Evolutionary conservation across 441 rosid genomes (phyloP), one percentile per base, ranked within the genome.

Genomic region (Arabidopsis hybrid): DNA sequence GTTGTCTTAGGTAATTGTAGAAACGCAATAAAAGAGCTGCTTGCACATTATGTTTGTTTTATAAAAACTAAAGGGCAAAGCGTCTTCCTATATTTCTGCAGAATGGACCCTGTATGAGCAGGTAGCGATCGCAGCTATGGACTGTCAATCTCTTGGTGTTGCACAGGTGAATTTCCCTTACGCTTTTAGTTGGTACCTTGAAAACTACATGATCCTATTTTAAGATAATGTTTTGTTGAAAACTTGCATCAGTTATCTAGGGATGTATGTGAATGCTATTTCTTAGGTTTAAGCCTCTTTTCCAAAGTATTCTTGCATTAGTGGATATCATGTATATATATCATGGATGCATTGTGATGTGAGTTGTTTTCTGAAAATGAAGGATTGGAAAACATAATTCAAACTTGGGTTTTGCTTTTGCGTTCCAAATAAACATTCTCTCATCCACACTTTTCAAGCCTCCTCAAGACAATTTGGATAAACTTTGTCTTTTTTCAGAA

Each of bases 41-140:
- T 68, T 14, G 42, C 1, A 10, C 14, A 7, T 46, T 49, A 45
- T 59, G n/a, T 40, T 65, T 43, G 12, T 39, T 17, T 60, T 7
- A 2, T 6, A 11, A 50, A 59, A 43, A 56, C 45, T 53, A 45
- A 75, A 21, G 36, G 14, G 60, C 4, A 2, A 69, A 12, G 50
- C 7, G n/a, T 45, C 31, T 69, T 36, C 5, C 29, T 6, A 29
- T 39, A 49, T 31, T n/a, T 34, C 21, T 60, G 71, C 68, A 95
- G 99, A 93, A 72, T 95, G 99, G 98, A 95, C 94, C 8, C 81
- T 95, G 2, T 91, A 88, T 63, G 99, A 95, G 82, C 97, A 95
- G 76, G 95, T 95, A 78, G 90, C 99, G 17, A 40, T 89, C 81
- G 97, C 99, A 63, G 98, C 99, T 40, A 90, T 95, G 96, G 99